Evolutionary conservation across 1,139 yeast species (phyloP).

Genomic region (Blastobotrys illinoisensis): DNA sequence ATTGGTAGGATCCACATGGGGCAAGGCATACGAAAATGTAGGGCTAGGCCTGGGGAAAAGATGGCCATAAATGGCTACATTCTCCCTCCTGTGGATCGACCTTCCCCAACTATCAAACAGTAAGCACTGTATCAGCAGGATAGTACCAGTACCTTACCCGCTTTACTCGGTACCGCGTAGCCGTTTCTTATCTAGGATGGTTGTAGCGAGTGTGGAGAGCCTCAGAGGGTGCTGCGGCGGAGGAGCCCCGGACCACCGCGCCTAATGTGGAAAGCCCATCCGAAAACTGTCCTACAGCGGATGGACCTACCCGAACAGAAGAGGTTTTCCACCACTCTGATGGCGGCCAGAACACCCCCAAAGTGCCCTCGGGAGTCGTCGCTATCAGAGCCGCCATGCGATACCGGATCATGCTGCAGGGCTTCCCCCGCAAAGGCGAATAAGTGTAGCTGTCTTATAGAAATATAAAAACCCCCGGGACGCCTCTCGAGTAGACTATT

Average conservation of each 20-base stretch:
- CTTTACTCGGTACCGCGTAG: neutral
- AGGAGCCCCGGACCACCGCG: neutral
- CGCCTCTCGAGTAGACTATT: too few species aligned
- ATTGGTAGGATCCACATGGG: too few species aligned
- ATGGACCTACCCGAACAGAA: neutral
- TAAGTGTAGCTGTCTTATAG: neutral
- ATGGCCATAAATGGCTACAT: neutral
- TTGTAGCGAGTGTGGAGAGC: neutral
- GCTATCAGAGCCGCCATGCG: neutral
- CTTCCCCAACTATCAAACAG: neutral
- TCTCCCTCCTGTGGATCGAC: neutral
- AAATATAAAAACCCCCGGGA: neutral
- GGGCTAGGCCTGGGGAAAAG: neutral
- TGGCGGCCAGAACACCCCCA: too few species aligned
- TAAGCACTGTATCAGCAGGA: neutral
- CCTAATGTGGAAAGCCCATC: neutral
- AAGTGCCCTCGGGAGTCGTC: neutral
- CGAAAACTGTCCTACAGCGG: neutral
- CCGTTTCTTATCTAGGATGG: neutral
- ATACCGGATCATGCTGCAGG: neutral
- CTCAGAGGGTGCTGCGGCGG: neutral
- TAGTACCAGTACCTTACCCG: neutral
- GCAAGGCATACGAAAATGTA: too few species aligned
- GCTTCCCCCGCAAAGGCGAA: neutral
- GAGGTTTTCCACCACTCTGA: neutral